Evolutionary conservation across 2,329 filamentous ascomycete genomes (phyloP), one percentile per base, ranked within the genome.

Genomic region (Thelonectria rubi): DNA sequence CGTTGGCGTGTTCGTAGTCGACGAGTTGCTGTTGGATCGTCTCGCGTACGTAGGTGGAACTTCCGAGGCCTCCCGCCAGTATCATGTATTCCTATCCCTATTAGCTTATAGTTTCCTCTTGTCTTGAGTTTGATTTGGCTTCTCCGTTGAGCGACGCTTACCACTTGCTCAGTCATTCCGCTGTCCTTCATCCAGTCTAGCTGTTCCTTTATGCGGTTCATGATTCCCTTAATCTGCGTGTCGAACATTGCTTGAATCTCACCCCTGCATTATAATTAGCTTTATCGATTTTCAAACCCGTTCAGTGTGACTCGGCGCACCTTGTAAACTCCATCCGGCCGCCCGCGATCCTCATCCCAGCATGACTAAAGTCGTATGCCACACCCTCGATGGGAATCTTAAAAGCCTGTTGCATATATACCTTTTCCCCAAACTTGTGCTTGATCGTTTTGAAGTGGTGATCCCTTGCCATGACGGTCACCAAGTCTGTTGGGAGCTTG

Each of bases 181-280:
- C 74, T 74, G 1, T 68, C 62, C 18, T 70, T 66, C 26, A 81
- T 73, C 74, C 75, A 81, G 53, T 79, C 72, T 10, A 81, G 73
- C 65, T 81, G 78, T 20, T 80, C 76, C 14, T 68, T 67, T 14
- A 80, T 79, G 48, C 76, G 74, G 46, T 68, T 70, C 60, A 77
- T 72, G 48, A 82, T 79, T 1, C 61, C 58, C 15, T 62, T 55
- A 14, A 65, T 50, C 17, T 65, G 64, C 9, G 47, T 71, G 42
- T 81, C 79, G 58, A 82, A 82, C 6, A 81, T 68, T 1, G 73
- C 67, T 55, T 79, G 77, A 20, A 82, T 78, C 46, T 82, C 80
- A 52, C 76, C 68, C 55, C 79, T 81, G 48, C 43, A 5, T 32
- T 5, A 15, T 15, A 5, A 18, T 65, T 10, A 62, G 56, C 26